Evolutionary conservation across 1,284 basidiomycete genomes (phyloP).

Genomic region (Neotropicomus parvogracilis): DNA sequence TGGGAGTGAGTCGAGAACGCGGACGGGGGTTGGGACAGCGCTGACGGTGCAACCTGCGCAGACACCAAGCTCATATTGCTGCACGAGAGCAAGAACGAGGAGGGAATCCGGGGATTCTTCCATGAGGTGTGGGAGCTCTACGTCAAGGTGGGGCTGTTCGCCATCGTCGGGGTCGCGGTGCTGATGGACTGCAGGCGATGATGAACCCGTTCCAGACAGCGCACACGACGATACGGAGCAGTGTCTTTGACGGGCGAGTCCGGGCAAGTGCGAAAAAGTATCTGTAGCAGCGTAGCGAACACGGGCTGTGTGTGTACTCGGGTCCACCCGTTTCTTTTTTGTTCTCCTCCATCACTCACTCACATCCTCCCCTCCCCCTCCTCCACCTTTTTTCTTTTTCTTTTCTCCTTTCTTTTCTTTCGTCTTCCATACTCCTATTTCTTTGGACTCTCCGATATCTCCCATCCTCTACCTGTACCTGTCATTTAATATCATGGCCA

Average conservation of each 20-base stretch:
- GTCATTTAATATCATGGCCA: slow-evolving; percentile 48
- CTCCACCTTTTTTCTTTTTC: neutral
- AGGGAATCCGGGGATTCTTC: slow-evolving; percentile 88
- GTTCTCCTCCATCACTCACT: slow-evolving; percentile 13
- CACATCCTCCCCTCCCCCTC: neutral
- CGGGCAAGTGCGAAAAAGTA: slow-evolving; percentile 84
- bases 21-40: neutral
- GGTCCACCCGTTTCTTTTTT: slow-evolving; percentile 19
- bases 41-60: slow-evolving; percentile 34
- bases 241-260: slow-evolving; percentile 78
- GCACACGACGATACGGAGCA: slow-evolving; percentile 77
- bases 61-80: slow-evolving; percentile 90
- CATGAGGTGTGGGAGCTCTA: slow-evolving; percentile 94
- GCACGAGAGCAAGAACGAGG: slow-evolving; percentile 94
- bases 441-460: too few relatives aligned
- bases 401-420: slow-evolving; percentile 17
- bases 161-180: neutral
- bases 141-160: slow-evolving; percentile 67
- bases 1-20: slow-evolving; percentile 62
- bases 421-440: slow-evolving; percentile 17
- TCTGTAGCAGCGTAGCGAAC: slow-evolving; percentile 44
- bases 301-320: slow-evolving; percentile 21
- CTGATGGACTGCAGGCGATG: slow-evolving; percentile 55
- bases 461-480: slow-evolving; percentile 29
- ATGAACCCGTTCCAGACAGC: slow-evolving; percentile 92